Base-by-base conservation (phyloP, 2,329 filamentous ascomycete genomes). In the Trichophyton simii region DNA sequence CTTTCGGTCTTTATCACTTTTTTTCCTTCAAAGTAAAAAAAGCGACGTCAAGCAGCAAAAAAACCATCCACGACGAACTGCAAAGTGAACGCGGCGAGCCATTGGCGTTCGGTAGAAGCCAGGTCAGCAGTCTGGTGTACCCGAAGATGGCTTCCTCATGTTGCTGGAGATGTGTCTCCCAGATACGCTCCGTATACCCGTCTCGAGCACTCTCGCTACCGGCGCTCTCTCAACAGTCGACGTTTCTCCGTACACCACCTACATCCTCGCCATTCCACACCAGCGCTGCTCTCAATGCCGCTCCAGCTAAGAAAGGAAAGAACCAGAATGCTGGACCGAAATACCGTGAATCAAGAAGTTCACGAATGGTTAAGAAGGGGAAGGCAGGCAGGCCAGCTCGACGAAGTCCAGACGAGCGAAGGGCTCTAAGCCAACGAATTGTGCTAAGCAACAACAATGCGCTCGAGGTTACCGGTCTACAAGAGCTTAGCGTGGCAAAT, bases 391-490 rank as follows among this genome's bases (percentile, higher is more conserved):
- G 72, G 13, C 73, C 77, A 61, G 83, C 81, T 73, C 61, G 62
- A 20, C 87, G 88, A 20, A 78, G 78, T 11, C 80, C 84, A 2
- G 92, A 91, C 66, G 91, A 96, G 79, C 85, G 91, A 66, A 95
- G 91, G 76, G 88, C 89, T 31, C 80, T 89, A 71, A 86, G 91
- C 66, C 96, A 95, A 79, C 85, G 89, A 67, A 89, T 99, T 69
- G 85, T 95, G 63, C 84, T 99, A 63, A 92, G 87, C 79, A 99
- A 97, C 77, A 88, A 89, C 74, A 97, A 96, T 76, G 94, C 94
- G 58, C 78, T 96, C 42, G 83, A 87, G 63, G 87, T 97, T 6
- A 71, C 79, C 25, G 87, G 84, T 9, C 79, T 95, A 67, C 76
- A 80, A 63, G 81, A 86, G 57, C 70, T 95, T 60, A 79, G 75